Conservation (phyloP, 208 protist species). For the Leishmania tropica region DNA sequence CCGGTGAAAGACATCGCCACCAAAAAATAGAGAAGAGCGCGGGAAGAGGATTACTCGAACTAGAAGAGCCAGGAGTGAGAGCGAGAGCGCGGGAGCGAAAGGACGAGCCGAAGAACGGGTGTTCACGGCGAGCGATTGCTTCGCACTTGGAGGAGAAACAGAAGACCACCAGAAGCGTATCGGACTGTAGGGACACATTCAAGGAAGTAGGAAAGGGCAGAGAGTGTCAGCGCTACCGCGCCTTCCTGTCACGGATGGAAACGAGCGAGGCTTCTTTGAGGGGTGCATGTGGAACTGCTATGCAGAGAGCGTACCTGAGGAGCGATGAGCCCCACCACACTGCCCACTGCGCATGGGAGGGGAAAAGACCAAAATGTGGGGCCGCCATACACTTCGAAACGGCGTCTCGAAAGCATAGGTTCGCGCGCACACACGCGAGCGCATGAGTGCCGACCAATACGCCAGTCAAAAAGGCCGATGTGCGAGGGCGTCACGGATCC, state of each 20-base stretch:
- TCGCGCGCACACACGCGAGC: background rate
- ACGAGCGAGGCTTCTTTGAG: background rate
- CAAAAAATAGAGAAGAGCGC: background rate
- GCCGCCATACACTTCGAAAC: background rate
- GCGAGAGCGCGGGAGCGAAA: background rate
- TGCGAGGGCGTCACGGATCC: background rate
- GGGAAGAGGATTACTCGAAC: background rate
- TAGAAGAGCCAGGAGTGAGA: background rate
- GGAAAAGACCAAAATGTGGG: background rate
- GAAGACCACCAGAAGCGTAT: background rate
- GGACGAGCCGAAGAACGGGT: background rate
- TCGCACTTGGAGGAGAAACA: background rate
- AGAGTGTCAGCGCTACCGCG: background rate
- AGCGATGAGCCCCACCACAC: background rate
- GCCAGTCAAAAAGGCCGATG: background rate
- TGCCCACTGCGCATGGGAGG: background rate
- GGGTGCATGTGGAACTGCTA: background rate
- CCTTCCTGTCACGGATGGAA: background rate
- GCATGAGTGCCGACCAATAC: background rate
- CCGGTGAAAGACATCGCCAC: background rate
- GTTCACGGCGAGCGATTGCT: background rate
- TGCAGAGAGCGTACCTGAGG: background rate
- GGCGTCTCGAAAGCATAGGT: background rate
- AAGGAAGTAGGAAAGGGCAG: background rate
- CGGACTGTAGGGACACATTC: background rate